These are phyloP conservation scores for Podila clonocystis DNA, from an alignment of 192 early-diverging fungal genomes.

Conservation along the genomic window DNA sequence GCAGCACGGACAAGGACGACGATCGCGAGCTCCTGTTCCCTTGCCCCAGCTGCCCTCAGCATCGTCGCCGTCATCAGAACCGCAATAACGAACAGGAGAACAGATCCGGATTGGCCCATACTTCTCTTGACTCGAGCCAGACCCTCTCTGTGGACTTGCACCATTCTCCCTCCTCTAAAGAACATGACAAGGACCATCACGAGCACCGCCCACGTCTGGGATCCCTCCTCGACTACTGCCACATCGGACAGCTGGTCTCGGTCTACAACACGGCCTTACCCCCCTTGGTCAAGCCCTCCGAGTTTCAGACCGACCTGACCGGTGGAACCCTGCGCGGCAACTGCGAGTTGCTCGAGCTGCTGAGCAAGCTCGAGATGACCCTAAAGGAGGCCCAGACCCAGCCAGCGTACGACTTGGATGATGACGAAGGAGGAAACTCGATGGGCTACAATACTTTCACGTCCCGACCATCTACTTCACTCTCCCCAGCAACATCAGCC, in stretches of 20 bases:
- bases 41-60: conserved; percentile 16
- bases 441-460: neutral
- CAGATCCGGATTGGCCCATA: neutral
- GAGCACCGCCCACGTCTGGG: conserved; percentile 4
- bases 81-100: neutral
- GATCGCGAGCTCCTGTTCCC: conserved; percentile 18
- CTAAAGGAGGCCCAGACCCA: neutral
- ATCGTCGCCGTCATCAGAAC: neutral
- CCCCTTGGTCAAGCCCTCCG: conserved; percentile 23
- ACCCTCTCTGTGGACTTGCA: neutral
- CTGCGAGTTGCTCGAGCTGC: conserved; percentile 1
- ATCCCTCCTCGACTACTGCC: conserved; percentile 33
- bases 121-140: neutral
- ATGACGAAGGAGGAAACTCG: neutral
- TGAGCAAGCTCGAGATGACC: conserved; percentile 6
- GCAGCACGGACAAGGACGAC: conserved; percentile 22
- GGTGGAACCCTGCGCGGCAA: conserved; percentile 9
- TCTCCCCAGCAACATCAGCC: neutral
- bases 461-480: neutral
- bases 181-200: neutral
- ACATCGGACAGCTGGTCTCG: conserved; percentile 29
- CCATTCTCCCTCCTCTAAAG: conserved; percentile 1
- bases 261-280: conserved; percentile 8
- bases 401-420: neutral
- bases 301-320: conserved; percentile 23